These are phyloP conservation scores for Alternaria sp. DNA, from an alignment of 2,329 filamentous ascomycete genomes.

Conservation along the genomic window DNA sequence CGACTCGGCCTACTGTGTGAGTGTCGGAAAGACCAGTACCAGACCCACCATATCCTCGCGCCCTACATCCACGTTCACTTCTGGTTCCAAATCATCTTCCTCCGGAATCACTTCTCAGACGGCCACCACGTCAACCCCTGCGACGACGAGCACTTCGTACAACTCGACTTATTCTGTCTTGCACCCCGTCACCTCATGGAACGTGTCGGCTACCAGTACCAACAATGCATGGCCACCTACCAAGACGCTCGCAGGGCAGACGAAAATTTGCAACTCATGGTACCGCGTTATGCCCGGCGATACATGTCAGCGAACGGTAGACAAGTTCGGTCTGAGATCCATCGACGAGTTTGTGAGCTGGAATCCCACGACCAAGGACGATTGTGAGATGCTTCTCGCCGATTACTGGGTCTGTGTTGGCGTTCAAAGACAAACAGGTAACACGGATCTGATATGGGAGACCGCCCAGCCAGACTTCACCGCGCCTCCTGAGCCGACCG, in stretches of 20 bases:
- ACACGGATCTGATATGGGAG: not conserved
- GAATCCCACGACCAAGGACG: not conserved
- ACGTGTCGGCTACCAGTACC: not conserved
- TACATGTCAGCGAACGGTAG: not conserved
- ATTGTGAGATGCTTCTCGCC: not conserved
- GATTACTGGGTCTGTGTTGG: not conserved
- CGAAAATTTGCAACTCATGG: not conserved
- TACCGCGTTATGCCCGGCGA: not conserved
- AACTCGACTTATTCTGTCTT: not conserved
- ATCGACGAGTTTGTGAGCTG: not conserved
- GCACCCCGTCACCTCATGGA: not conserved
- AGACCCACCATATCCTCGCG: not conserved
- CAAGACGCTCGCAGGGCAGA: not conserved
- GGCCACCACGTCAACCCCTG: not conserved
- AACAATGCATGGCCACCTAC: not conserved
- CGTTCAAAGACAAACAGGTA: not conserved
- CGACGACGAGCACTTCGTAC: not conserved
- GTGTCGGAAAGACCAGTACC: not conserved
- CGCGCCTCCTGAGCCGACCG: not conserved
- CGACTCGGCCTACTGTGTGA: constrained; percentile 3
- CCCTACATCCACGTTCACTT: not conserved
- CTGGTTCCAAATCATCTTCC: not conserved
- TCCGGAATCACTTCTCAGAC: not conserved
- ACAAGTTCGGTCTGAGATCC: not conserved
- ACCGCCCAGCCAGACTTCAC: not conserved